Base-by-base conservation (phyloP, 768 basidiomycete species). In the Leccinellum luteum region DNA sequence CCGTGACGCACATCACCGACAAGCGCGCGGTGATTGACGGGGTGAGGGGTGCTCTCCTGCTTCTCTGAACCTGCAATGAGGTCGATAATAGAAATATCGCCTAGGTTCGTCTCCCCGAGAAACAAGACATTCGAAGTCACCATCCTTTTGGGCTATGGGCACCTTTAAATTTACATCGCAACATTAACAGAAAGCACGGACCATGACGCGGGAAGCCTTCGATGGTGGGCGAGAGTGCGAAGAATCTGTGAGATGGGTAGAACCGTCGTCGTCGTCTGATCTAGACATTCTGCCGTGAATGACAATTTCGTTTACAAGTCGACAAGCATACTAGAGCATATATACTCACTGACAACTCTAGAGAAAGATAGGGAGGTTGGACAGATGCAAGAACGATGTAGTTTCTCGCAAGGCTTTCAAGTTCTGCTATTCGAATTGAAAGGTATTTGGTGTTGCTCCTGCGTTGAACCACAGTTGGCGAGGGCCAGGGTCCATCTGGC, bases 91-190 rank as follows among this genome's bases (percentile, higher is more conserved):
- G 63, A 69, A 52, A 19, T 17, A 17, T 62, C 55, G 31, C 59
- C 63, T 3, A 60, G 52, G 43, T 41, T 41, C n/a, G 59, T 69
- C 53, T 67, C 68, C 30, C 65, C 68, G 3, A 68, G 31, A 49
- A 68, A 59, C 6, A 68, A 19, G 30, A 68, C 44, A 49, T 68
- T 63, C 19, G 59, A 55, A 47, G 52, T 21, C 2, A 44, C n/a
- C 31, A 54, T 51, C 21, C 31, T 47, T 32, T 31, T 44, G 44
- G 47, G 32, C 68, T 69, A 38, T 31, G 31, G 23, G 47, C 6
- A 34, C 27, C 15, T 43, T 69, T 19, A 68, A 51, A 38, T 7
- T 51, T 10, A 12, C 8, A 53, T 48, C 15, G 9, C 0, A 25
- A 25, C 4, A 48, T 38, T 47, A 5, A 51, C n/a, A 12, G 21